A percentile compares a stretch with the other conserved stretches of the same genome.
Conservation (phyloP, 2,329 filamentous ascomycete genomes). For the Hypoxylon sp. region DNA sequence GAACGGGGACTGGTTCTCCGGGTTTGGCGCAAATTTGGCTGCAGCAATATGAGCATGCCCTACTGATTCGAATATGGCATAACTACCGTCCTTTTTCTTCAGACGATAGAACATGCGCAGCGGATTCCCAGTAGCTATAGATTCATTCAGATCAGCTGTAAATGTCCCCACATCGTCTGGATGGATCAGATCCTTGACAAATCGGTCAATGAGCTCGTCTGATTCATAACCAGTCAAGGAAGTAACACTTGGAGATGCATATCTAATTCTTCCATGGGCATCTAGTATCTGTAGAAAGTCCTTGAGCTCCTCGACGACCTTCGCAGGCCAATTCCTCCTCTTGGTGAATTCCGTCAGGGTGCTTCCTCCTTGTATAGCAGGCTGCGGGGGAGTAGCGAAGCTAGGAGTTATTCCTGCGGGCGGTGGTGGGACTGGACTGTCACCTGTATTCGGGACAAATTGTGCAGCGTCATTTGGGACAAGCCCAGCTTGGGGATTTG, state of each 20-base stretch:
- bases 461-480: constrained; percentile 44
- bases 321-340: constrained; percentile 84
- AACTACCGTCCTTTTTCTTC: constrained; percentile 79
- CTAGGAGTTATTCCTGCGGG: constrained; percentile 52
- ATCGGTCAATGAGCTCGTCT: constrained; percentile 79
- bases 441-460: constrained; percentile 46
- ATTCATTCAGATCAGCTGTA: constrained; percentile 89
- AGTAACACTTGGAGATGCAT: constrained; percentile 85
- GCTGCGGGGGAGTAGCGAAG: constrained; percentile 50
- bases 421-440: constrained; percentile 44
- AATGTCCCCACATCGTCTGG: constrained; percentile 87
- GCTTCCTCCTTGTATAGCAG: constrained; percentile 56
- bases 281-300: constrained; percentile 92
- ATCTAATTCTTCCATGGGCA: constrained; percentile 85
- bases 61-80: constrained; percentile 88
- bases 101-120: constrained; percentile 91
- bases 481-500: constrained; percentile 46
- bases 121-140: constrained; percentile 83
- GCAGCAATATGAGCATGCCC: constrained; percentile 90
- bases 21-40: constrained; percentile 74
- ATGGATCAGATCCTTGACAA: constrained; percentile 87
- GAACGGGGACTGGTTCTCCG: constrained; percentile 75
- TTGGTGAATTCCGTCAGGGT: constrained; percentile 73
- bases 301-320: constrained; percentile 89
- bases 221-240: constrained; percentile 81